Evolutionary conservation across 2,329 filamentous ascomycete genomes (phyloP).

Genomic region (Aspergillus ustus): DNA sequence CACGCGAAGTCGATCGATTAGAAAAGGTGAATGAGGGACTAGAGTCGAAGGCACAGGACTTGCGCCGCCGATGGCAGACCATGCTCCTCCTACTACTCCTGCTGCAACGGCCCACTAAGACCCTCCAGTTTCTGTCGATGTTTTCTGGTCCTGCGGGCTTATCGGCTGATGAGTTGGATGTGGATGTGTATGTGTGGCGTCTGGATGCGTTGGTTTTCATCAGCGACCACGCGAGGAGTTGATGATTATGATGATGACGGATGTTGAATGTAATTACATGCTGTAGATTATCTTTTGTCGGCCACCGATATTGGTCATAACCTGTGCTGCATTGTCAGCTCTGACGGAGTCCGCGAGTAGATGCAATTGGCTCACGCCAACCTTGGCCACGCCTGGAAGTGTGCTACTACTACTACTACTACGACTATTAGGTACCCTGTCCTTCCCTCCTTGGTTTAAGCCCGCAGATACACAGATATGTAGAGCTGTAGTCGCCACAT

Average conservation of each 20-base stretch:
- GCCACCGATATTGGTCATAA: not conserved
- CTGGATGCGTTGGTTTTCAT: conserved; percentile 1
- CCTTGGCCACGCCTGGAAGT: not conserved
- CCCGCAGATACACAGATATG: too few species aligned
- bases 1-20: not conserved
- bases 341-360: not conserved
- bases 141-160: not conserved
- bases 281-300: not conserved
- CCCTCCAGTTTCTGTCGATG: not conserved
- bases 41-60: not conserved
- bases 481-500: not conserved
- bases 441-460: not conserved
- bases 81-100: not conserved
- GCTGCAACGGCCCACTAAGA: conserved; percentile 1
- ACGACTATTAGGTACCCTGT: not conserved
- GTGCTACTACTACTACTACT: not conserved
- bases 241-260: not conserved
- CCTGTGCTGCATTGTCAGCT: not conserved
- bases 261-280: too few species aligned
- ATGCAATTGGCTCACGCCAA: not conserved
- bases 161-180: not conserved
- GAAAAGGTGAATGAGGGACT: not conserved
- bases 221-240: not conserved
- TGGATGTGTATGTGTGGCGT: conserved; percentile 3
- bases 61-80: not conserved